A percentile compares a stretch with the other conserved stretches of the same genome.
These are phyloP conservation scores for Pterocarpus macrocarpus DNA, from an alignment of 306 rosid species.

Conservation along the genomic window DNA sequence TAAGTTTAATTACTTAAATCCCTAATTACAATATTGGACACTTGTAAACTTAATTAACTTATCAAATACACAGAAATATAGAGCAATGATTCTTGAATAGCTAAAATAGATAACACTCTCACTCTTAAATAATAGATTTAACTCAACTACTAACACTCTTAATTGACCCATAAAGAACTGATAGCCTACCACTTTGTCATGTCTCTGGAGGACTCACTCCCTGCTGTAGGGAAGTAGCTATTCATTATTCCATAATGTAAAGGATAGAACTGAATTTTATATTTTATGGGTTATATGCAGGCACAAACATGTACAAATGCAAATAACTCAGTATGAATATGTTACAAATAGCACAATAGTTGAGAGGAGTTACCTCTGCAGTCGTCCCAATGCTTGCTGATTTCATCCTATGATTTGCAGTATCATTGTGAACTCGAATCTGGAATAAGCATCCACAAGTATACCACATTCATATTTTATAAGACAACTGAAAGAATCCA, in stretches of 20 bases:
- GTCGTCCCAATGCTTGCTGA: conserved; percentile 83
- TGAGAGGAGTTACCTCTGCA: conserved; percentile 71
- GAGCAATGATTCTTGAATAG: not conserved
- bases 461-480: conserved; percentile 8
- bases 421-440: conserved; percentile 68
- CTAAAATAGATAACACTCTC: not conserved
- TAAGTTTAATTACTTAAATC: not conserved
- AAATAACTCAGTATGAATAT: conserved; percentile 3
- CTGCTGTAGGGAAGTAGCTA: conserved; percentile 4
- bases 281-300: conserved; percentile 15
- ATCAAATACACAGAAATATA: not conserved
- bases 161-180: not conserved
- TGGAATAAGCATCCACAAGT: conserved; percentile 42
- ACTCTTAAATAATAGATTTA: not conserved
- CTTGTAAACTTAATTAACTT: not conserved
- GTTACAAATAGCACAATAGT: conserved; percentile 28
- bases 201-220: conserved; percentile 18
- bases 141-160: not conserved
- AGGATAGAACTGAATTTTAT: not conserved
- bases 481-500: conserved; percentile 32
- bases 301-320: conserved; percentile 29
- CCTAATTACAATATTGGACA: not conserved
- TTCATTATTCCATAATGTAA: not conserved
- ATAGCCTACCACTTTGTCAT: conserved; percentile 21
- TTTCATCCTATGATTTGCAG: conserved; percentile 50